Evolutionary conservation across 225 moss, liverwort and hornwort genomes (phyloP).

Genomic region (Bryoerythrophyllum caledonicum): DNA sequence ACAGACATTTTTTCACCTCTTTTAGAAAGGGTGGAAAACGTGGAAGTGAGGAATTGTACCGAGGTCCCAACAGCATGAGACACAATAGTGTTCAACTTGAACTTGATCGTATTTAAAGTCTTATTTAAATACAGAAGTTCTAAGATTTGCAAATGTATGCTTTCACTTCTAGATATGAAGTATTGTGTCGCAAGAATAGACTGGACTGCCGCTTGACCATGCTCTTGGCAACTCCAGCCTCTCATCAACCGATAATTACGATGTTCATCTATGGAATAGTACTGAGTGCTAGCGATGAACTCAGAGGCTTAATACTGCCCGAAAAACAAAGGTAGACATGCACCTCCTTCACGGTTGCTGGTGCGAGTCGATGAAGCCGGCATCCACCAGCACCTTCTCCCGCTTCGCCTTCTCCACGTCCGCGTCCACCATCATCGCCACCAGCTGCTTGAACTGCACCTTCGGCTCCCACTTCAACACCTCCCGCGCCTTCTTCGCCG

Average conservation of each 20-base stretch:
- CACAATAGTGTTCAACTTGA: background rate
- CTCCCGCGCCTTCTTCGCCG: conserved; percentile 54
- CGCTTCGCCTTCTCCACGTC: conserved; percentile 73
- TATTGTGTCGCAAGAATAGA: background rate
- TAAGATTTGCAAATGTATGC: background rate
- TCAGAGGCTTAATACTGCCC: too few relatives aligned
- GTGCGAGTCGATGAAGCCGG: conserved; percentile 65
- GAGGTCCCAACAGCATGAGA: too few relatives aligned
- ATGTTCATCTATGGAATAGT: background rate
- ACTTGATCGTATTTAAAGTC: background rate
- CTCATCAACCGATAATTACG: background rate
- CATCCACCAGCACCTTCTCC: conserved; percentile 77
- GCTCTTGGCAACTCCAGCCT: background rate
- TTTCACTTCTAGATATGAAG: too few relatives aligned
- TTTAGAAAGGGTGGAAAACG: too few relatives aligned
- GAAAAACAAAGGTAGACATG: background rate
- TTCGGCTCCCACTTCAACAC: conserved; percentile 55
- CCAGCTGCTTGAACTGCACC: conserved; percentile 69
- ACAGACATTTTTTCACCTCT: too few relatives aligned
- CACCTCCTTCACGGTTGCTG: conserved; percentile 50
- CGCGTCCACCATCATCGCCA: conserved; percentile 78
- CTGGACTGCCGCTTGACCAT: background rate
- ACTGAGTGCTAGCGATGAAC: too few relatives aligned
- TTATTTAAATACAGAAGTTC: background rate
- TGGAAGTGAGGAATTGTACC: too few relatives aligned